Evolutionary conservation across 2,329 filamentous ascomycete genomes (phyloP).

Genomic region (Escovopsis sp.): DNA sequence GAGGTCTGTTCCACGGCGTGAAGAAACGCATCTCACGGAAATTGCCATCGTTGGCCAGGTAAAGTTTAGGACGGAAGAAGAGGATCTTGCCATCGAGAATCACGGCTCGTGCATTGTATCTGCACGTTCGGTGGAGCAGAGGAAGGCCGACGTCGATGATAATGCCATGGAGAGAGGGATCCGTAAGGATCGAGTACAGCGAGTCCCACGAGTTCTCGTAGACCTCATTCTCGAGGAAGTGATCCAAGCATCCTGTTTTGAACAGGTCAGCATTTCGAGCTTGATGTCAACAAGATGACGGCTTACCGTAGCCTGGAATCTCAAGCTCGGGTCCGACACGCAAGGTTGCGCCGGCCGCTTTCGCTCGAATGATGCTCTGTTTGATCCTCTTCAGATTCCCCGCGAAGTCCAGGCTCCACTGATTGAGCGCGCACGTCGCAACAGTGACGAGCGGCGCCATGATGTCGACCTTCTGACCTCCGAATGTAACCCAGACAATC

Average conservation of each 20-base stretch:
- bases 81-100: constrained; percentile 48
- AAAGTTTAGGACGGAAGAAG: constrained; percentile 58
- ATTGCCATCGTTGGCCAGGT: constrained; percentile 21
- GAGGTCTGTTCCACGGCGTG: constrained; percentile 23
- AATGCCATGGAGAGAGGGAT: constrained; percentile 22
- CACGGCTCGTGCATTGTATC: constrained; percentile 7
- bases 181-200: constrained; percentile 17
- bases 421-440: not conserved
- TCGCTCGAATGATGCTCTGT: not conserved
- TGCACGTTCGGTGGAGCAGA: constrained; percentile 26
- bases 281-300: not conserved
- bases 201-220: constrained; percentile 19
- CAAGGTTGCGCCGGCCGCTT: not conserved
- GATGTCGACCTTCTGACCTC: not conserved
- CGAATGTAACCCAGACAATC: no score
- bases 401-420: not conserved
- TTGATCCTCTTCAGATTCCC: not conserved
- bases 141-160: constrained; percentile 21
- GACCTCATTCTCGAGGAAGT: constrained; percentile 25
- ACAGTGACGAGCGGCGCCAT: not conserved
- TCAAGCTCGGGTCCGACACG: not conserved
- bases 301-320: not conserved
- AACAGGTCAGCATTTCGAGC: not conserved
- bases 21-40: constrained; percentile 27
- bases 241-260: not conserved